These are phyloP conservation scores for Botrytis paeoniae DNA, from an alignment of 2,329 filamentous ascomycete genomes.

Conservation along the genomic window DNA sequence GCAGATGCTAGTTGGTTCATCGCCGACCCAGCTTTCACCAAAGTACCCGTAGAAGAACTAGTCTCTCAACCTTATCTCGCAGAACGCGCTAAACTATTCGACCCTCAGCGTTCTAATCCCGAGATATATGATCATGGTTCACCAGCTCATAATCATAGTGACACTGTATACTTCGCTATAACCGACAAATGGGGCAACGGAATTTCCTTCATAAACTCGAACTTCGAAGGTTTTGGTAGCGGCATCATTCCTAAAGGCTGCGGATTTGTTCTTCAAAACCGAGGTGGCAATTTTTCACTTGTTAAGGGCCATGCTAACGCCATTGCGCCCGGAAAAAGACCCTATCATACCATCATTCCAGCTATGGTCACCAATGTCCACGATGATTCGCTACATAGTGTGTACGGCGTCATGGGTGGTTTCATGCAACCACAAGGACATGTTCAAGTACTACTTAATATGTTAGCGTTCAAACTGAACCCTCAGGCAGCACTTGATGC, in stretches of 20 bases:
- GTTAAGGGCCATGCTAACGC: conserved; percentile 71
- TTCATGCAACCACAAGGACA: conserved; percentile 99
- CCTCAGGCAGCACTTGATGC: conserved; percentile 89
- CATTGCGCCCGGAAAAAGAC: conserved; percentile 77
- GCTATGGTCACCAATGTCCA: conserved; percentile 76
- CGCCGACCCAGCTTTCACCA: conserved; percentile 70
- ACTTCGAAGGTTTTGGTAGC: conserved; percentile 86
- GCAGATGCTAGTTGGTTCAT: conserved; percentile 89
- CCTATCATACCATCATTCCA: conserved; percentile 97
- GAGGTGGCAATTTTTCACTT: conserved; percentile 82
- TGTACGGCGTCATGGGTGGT: conserved; percentile 96
- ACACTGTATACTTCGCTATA: conserved; percentile 92
- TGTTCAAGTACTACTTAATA: conserved; percentile 87
- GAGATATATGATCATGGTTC: conserved; percentile 66
- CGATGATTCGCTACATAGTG: conserved; percentile 73
- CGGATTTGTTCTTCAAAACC: conserved; percentile 93
- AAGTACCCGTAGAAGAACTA: conserved; percentile 67
- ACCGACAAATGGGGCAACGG: conserved; percentile 83
- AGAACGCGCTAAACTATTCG: conserved; percentile 60
- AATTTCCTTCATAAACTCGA: conserved; percentile 95
- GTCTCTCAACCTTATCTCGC: conserved; percentile 73
- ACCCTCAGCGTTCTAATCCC: conserved; percentile 57
- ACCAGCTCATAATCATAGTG: conserved; percentile 79
- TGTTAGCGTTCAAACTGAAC: conserved; percentile 75
- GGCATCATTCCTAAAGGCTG: conserved; percentile 80